phyloP scores from a whole-genome alignment of 768 basidiomycete species.

The Podaxis mareebaensis region DNA sequence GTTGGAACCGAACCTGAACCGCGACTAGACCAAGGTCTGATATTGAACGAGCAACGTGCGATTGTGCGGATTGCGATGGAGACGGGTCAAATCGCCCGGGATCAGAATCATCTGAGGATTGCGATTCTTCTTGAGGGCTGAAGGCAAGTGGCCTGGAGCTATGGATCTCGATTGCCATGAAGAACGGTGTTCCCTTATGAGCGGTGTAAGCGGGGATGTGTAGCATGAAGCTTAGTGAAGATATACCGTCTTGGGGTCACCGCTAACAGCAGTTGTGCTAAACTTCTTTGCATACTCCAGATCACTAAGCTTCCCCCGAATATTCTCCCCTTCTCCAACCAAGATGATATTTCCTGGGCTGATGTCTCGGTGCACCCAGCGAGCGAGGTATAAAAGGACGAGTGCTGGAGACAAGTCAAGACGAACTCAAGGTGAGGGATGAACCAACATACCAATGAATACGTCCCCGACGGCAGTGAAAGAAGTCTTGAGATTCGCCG shows the following conservation, averaged over 20 bases:
- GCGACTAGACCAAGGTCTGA: background rate
- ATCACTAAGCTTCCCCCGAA: constrained; percentile 7
- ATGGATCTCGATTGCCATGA: background rate
- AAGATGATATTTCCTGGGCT: constrained; percentile 15
- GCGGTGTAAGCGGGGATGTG: background rate
- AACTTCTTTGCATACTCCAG: constrained; percentile 16
- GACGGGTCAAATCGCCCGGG: background rate
- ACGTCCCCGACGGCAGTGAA: background rate
- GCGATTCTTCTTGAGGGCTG: background rate
- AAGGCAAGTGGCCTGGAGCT: background rate
- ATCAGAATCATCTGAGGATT: background rate
- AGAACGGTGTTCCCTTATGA: background rate
- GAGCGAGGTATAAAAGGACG: constrained; percentile 10
- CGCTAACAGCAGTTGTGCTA: background rate
- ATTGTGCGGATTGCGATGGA: background rate
- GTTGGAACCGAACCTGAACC: background rate
- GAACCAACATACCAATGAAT: background rate
- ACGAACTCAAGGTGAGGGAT: background rate
- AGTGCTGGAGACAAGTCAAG: constrained; percentile 4
- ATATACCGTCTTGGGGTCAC: constrained; percentile 13
- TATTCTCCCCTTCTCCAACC: background rate
- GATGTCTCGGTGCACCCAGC: constrained; percentile 15
- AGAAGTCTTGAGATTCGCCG: constrained; percentile 21
- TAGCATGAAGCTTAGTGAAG: background rate
- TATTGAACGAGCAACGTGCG: background rate